These are phyloP conservation scores for Lepidium campestre DNA, from an alignment of 441 rosid species.

Conservation along the genomic window DNA sequence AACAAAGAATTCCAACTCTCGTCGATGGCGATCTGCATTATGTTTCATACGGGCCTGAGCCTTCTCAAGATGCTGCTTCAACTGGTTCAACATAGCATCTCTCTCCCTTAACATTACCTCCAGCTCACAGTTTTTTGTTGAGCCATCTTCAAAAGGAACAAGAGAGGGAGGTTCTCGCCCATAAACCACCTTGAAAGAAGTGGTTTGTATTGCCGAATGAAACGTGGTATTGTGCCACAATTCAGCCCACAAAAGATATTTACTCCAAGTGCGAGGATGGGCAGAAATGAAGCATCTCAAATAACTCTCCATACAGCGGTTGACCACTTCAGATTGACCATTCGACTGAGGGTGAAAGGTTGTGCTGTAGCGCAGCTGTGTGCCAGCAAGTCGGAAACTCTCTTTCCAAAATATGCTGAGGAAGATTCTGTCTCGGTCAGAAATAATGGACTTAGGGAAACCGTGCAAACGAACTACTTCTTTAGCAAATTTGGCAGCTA, in stretches of 20 bases:
- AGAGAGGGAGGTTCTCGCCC: not conserved
- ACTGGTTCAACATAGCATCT: rapidly evolving
- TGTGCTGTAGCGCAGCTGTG: not conserved
- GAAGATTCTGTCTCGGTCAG: too few species aligned
- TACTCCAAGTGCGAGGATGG: not conserved
- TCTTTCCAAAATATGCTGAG: too few species aligned
- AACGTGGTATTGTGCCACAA: not conserved
- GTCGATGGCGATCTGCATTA: not conserved
- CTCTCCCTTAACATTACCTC: not conserved
- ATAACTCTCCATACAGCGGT: not conserved
- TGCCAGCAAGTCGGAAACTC: too few species aligned
- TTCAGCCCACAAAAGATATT: not conserved
- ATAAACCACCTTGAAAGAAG: not conserved
- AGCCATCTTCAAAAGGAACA: not conserved
- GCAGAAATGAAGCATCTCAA: not conserved
- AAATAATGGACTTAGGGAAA: too few species aligned
- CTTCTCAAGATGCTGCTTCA: not conserved
- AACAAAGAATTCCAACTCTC: not conserved
- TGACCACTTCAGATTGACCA: not conserved
- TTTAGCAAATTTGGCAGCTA: too few species aligned
- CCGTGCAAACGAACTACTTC: too few species aligned
- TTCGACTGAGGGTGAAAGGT: not conserved
- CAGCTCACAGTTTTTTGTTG: not conserved
- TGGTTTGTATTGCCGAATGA: rapidly evolving
- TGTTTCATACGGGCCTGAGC: not conserved